Percentiles rank a stretch among this genome's conserved stretches.
These are phyloP conservation scores for Quercus rubra DNA, from an alignment of 306 rosid genomes.

Conservation along the genomic window DNA sequence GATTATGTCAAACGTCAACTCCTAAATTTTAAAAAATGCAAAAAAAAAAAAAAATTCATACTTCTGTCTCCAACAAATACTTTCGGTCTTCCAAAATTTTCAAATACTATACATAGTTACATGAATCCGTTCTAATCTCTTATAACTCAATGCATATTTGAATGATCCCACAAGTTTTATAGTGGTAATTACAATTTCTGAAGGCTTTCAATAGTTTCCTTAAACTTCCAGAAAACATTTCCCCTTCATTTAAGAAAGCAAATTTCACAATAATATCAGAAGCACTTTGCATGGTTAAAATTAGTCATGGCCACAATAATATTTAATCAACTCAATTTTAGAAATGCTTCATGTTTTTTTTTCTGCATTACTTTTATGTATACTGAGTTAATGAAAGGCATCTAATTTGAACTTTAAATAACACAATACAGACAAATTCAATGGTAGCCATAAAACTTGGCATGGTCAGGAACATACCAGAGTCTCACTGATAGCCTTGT, in stretches of 20 bases:
- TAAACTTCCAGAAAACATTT: not conserved
- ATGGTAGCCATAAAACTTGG: conserved; percentile 12
- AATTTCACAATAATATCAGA: not conserved
- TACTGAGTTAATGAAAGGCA: not conserved
- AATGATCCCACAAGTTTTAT: not conserved
- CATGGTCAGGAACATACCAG: conserved; percentile 40
- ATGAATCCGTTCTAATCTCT: not conserved
- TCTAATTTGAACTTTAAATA: not conserved
- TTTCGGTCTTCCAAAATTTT: not conserved
- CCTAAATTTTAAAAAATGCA: not conserved
- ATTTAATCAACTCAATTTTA: not conserved
- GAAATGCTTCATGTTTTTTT: not conserved
- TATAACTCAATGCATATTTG: not conserved
- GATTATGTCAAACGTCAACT: not conserved
- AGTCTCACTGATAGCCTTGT: conserved; percentile 77
- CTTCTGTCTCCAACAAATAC: not conserved
- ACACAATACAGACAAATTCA: not conserved
- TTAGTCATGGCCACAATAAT: not conserved
- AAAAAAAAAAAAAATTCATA: too few species aligned
- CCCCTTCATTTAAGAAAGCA: not conserved
- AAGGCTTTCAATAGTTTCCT: not conserved
- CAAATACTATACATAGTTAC: not conserved
- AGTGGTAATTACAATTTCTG: not conserved
- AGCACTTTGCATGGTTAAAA: not conserved
- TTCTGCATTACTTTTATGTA: not conserved